Percentiles rank a stretch among this genome's conserved stretches.
phyloP scores from a whole-genome alignment of 257 asterid genomes.

The Lavandula angustifolia region DNA sequence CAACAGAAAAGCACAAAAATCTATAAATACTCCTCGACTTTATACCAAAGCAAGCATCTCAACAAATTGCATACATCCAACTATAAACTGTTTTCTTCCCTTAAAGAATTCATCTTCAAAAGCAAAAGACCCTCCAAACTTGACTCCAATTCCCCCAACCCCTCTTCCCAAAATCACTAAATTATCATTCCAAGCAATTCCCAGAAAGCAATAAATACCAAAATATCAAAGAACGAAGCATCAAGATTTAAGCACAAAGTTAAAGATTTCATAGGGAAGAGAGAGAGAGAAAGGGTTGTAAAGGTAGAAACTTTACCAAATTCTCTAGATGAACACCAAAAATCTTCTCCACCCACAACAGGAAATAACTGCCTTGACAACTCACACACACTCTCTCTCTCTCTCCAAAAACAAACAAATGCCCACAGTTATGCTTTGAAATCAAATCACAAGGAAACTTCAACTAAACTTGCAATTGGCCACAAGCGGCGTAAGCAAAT shows the following conservation, averaged over 20 bases:
- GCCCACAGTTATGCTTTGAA: constrained; percentile 9
- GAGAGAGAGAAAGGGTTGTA: not conserved
- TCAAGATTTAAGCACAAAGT: constrained; percentile 35
- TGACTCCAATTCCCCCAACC: constrained; percentile 26
- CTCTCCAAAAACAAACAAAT: constrained; percentile 23
- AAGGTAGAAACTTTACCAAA: constrained; percentile 23
- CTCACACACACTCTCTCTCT: not conserved
- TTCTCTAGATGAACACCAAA: not conserved
- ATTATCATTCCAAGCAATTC: constrained; percentile 35
- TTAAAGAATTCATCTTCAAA: constrained; percentile 35
- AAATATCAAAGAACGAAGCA: constrained; percentile 5
- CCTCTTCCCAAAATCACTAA: constrained; percentile 28
- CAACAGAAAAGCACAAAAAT: constrained; percentile 27
- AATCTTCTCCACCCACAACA: constrained; percentile 29
- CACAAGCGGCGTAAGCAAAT: constrained; percentile 36
- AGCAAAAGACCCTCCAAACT: constrained; percentile 29
- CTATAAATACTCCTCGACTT: constrained; percentile 27
- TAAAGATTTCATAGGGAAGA: constrained; percentile 4
- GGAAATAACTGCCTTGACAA: constrained; percentile 39
- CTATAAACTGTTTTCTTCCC: constrained; percentile 30
- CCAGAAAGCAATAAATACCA: constrained; percentile 37
- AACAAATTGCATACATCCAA: constrained; percentile 27
- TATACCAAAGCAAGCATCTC: constrained; percentile 29
- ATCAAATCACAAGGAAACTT: constrained; percentile 22
- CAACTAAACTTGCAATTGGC: constrained; percentile 31